phyloP scores from a whole-genome alignment of 148 eudicot species.

The Rhododendron griersonianum region DNA sequence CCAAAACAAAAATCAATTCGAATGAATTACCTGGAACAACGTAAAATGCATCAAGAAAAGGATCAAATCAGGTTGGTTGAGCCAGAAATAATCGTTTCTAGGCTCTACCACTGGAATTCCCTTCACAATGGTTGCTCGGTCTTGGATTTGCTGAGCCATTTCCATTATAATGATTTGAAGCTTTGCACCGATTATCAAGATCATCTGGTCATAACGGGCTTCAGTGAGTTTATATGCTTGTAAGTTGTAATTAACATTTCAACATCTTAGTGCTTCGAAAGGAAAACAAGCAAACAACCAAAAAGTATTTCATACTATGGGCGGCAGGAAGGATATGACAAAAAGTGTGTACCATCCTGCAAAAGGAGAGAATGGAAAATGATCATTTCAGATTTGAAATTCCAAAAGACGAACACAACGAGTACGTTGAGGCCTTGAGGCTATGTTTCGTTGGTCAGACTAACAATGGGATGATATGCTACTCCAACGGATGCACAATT shows the following conservation, averaged over 20 bases:
- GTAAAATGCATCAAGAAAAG: slow-evolving; percentile 16
- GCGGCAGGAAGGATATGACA: slow-evolving; percentile 6
- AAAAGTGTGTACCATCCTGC: slow-evolving; percentile 16
- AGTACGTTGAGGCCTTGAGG: neutral
- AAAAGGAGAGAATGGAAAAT: neutral
- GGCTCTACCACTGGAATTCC: slow-evolving; percentile 17
- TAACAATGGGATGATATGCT: neutral
- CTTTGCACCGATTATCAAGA: slow-evolving; percentile 14
- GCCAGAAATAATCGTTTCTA: slow-evolving; percentile 10
- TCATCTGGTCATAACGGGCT: neutral
- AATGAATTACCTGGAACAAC: slow-evolving; percentile 13
- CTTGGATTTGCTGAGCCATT: slow-evolving; percentile 16
- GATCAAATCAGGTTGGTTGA: neutral
- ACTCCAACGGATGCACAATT: neutral
- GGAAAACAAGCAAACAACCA: neutral
- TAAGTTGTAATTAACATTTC: neutral
- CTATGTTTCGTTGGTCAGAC: neutral
- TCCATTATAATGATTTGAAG: slow-evolving; percentile 11
- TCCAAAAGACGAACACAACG: neutral
- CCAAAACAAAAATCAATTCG: neutral
- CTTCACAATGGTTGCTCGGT: neutral
- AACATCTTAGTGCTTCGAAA: neutral
- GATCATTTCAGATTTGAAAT: neutral
- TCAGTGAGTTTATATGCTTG: neutral
- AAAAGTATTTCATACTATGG: neutral